phyloP scores from a whole-genome alignment of 257 asterid species.

The Phtheirospermum japonicum region DNA sequence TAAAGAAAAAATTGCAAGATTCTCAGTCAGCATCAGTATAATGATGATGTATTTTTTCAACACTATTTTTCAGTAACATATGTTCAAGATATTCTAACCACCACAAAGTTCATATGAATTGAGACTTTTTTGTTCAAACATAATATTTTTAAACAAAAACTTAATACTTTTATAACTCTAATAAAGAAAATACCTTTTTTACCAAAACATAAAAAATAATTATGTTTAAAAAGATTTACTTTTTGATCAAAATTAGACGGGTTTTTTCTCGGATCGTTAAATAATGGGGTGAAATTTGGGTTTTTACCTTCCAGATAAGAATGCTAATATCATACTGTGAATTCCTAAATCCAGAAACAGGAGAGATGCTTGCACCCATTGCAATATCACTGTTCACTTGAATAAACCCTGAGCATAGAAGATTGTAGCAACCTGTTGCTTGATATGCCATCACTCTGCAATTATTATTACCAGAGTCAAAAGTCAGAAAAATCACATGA shows the following conservation, averaged over 20 bases:
- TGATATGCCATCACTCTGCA: slow-evolving; percentile 96
- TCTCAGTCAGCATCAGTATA: slow-evolving; percentile 33
- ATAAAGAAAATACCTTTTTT: no score
- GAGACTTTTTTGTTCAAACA: not conserved
- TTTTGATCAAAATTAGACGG: not conserved
- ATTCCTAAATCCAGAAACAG: slow-evolving; percentile 59
- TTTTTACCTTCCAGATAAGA: slow-evolving; percentile 87
- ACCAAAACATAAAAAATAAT: not conserved
- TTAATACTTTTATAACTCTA: not conserved
- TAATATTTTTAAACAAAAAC: not conserved
- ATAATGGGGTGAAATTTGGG: slow-evolving; percentile 30
- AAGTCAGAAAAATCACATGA: not conserved
- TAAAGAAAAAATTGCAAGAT: slow-evolving; percentile 28
- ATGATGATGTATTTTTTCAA: slow-evolving; percentile 27
- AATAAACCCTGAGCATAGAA: slow-evolving; percentile 89
- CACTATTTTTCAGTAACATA: slow-evolving; percentile 19
- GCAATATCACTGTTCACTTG: slow-evolving; percentile 83
- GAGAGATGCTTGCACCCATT: slow-evolving; percentile 98
- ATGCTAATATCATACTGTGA: slow-evolving; percentile 84
- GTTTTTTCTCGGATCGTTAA: no score
- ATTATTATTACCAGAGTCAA: not conserved
- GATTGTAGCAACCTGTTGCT: slow-evolving; percentile 95
- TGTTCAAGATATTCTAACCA: slow-evolving; percentile 17
- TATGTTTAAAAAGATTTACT: not conserved
- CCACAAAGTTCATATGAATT: not conserved